Evolutionary conservation across 2,329 filamentous ascomycete species (phyloP).

Genomic region (Arthrobotrys megalospora): DNA sequence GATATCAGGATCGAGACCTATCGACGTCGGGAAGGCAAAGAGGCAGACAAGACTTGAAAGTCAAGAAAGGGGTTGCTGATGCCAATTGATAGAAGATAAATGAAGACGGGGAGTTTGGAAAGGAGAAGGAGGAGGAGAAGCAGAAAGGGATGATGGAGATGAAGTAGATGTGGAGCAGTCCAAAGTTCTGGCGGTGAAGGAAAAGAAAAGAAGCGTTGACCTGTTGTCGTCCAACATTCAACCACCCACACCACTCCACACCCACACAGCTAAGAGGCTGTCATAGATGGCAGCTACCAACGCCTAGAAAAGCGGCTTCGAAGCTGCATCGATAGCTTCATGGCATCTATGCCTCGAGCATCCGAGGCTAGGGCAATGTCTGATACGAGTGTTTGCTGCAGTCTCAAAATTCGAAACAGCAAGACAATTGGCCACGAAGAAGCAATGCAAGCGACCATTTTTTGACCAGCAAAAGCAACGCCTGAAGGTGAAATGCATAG

Average conservation of each 20-base stretch:
- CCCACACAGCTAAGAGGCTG: slow-evolving; percentile 22
- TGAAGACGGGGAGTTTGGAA: slow-evolving; percentile 35
- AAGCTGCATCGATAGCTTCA: slow-evolving; percentile 24
- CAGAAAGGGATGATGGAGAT: slow-evolving; percentile 16
- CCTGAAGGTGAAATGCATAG: slow-evolving; percentile 25
- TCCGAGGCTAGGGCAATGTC: slow-evolving; percentile 19
- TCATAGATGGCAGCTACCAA: slow-evolving; percentile 29
- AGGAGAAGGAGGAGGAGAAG: neutral
- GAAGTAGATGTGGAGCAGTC: slow-evolving; percentile 17
- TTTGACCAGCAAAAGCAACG: slow-evolving; percentile 27
- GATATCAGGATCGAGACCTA: slow-evolving; percentile 34
- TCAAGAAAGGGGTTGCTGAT: slow-evolving; percentile 18
- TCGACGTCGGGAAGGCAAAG: slow-evolving; percentile 20
- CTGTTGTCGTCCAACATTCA: slow-evolving; percentile 52
- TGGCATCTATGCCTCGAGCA: slow-evolving; percentile 21
- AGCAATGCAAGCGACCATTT: slow-evolving; percentile 45
- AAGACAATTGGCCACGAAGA: slow-evolving; percentile 51
- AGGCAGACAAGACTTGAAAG: slow-evolving; percentile 17
- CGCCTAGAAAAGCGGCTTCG: slow-evolving; percentile 15
- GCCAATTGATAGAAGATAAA: slow-evolving; percentile 7
- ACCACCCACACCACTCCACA: slow-evolving; percentile 8
- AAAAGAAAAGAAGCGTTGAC: slow-evolving; percentile 58
- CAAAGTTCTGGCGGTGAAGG: slow-evolving; percentile 14
- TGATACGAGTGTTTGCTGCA: slow-evolving; percentile 13
- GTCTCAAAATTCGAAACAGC: slow-evolving; percentile 43